Conservation (phyloP, 129 eudicot species). For the Lactuca saligna region DNA sequence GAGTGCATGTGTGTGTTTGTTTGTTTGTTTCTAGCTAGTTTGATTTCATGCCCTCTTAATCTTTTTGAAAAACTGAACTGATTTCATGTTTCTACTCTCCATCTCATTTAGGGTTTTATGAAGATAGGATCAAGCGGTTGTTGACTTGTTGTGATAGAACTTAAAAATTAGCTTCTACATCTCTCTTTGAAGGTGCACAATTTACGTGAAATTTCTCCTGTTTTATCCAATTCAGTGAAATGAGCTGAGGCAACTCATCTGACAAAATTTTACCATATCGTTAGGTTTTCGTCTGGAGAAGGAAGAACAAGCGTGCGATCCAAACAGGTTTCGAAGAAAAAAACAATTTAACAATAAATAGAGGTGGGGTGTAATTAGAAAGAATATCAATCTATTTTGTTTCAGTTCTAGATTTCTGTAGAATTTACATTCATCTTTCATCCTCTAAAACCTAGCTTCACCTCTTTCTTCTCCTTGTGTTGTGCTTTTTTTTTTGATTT, state of each 20-base stretch:
- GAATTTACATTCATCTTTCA: background rate
- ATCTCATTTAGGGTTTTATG: constrained; percentile 12
- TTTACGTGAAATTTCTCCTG: constrained; percentile 5
- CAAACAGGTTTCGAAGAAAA: background rate
- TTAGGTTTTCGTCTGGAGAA: constrained; percentile 8
- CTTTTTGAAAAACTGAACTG: too few species aligned
- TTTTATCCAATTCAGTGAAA: background rate
- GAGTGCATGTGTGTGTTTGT: background rate
- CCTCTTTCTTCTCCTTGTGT: background rate
- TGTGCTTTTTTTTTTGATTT: background rate
- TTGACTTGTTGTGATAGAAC: background rate
- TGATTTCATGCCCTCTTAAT: constrained; percentile 10
- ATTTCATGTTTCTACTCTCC: constrained; percentile 5
- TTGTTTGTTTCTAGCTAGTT: background rate
- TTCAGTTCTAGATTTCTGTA: background rate
- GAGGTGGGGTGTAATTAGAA: background rate
- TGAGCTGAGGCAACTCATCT: background rate
- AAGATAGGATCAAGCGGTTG: background rate
- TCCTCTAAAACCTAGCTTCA: background rate
- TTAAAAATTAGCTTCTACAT: background rate
- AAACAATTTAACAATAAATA: background rate
- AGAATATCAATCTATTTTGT: background rate
- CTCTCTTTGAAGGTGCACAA: constrained; percentile 19
- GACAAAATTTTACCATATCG: background rate
- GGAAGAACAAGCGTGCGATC: constrained; percentile 2